Conservation (phyloP, 495 filamentous ascomycete genomes). For the Gamarada debralockiae region DNA sequence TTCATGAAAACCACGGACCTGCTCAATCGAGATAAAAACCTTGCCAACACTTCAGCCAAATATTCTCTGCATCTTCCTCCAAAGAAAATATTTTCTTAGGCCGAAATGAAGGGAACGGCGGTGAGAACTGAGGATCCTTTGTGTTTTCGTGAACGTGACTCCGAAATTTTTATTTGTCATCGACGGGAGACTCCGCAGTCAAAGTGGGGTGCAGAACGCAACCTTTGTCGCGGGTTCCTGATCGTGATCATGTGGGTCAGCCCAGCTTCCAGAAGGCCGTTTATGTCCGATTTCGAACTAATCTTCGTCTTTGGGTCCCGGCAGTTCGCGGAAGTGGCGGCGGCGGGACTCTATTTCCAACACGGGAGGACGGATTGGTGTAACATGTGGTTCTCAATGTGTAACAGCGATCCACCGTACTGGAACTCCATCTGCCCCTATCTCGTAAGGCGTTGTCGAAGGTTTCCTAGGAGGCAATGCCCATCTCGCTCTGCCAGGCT, state of each 20-base stretch:
- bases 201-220: background rate
- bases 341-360: background rate
- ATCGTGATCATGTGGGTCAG: background rate
- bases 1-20: too few species aligned
- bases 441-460: slow-evolving; percentile 45
- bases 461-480: slow-evolving; percentile 81
- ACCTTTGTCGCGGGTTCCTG: background rate
- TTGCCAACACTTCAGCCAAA: too few species aligned
- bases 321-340: background rate
- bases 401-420: slow-evolving; percentile 41
- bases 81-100: too few species aligned
- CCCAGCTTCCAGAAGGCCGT: background rate
- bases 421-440: slow-evolving; percentile 48
- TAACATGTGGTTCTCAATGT: slow-evolving; percentile 2
- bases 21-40: too few species aligned
- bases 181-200: background rate
- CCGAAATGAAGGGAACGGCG: too few species aligned
- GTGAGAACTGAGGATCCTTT: too few species aligned
- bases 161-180: background rate
- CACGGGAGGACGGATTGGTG: background rate
- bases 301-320: background rate
- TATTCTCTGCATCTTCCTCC: too few species aligned
- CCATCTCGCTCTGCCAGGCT: slow-evolving; percentile 76
- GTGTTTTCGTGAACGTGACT: too few species aligned
- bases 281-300: background rate